These are phyloP conservation scores for Alternaria metachromatica DNA, from an alignment of 2,329 filamentous ascomycete species.

Conservation along the genomic window DNA sequence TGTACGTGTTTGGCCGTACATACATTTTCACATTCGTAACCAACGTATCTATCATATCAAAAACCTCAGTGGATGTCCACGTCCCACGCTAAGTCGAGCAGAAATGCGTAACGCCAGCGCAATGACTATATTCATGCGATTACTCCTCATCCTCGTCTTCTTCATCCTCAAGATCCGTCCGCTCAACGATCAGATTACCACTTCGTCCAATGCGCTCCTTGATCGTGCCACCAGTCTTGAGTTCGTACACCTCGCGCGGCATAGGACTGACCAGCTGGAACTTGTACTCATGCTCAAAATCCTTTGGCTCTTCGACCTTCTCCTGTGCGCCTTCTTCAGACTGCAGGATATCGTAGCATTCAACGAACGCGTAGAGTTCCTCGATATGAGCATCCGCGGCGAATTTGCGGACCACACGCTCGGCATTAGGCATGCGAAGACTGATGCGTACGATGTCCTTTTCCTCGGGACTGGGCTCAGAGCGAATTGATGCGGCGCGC, in stretches of 20 bases:
- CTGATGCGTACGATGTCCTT: constrained; percentile 77
- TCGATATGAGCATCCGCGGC: constrained; percentile 73
- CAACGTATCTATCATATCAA: neutral
- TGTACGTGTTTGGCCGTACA: neutral
- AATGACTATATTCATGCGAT: neutral
- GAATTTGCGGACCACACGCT: constrained; percentile 81
- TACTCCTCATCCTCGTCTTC: constrained; percentile 51
- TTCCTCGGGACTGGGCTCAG: constrained; percentile 70
- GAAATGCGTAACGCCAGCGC: neutral
- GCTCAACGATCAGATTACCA: constrained; percentile 89
- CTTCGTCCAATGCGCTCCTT: constrained; percentile 78
- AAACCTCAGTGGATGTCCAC: neutral
- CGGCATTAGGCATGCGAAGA: constrained; percentile 68
- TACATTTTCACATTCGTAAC: neutral
- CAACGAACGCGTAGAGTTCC: constrained; percentile 94
- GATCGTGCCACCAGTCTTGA: constrained; percentile 70
- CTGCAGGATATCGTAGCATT: constrained; percentile 77
- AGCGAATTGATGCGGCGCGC: constrained; percentile 71
- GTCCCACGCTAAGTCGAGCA: constrained; percentile 8
- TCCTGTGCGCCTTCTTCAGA: constrained; percentile 46
- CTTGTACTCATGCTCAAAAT: constrained; percentile 80
- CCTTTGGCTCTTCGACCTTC: constrained; percentile 61
- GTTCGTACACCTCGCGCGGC: constrained; percentile 80
- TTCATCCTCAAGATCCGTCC: constrained; percentile 63
- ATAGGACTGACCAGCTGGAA: constrained; percentile 87